Percentiles rank a stretch among this genome's conserved stretches.
phyloP scores from a whole-genome alignment of 768 basidiomycete genomes.

The Macrolepiota dolichaula region DNA sequence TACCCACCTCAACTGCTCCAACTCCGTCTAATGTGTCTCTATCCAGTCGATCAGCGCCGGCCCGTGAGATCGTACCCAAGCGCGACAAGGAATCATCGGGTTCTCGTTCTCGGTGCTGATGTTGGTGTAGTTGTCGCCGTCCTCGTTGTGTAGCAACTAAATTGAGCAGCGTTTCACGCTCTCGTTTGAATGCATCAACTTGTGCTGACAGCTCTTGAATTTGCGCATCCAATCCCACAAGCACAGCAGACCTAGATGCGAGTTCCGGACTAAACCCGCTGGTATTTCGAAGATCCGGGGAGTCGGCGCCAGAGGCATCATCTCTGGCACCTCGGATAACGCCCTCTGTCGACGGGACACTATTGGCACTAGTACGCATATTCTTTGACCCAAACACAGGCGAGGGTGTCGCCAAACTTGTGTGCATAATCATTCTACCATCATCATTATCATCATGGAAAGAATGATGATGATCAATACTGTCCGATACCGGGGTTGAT shows the following conservation, averaged over 20 bases:
- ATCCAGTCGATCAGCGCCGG: constrained; percentile 2
- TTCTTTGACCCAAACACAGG: neutral
- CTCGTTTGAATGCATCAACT: constrained; percentile 33
- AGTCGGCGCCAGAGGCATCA: neutral
- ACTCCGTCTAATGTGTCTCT: neutral
- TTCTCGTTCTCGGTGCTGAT: neutral
- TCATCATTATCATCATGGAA: constrained; percentile 1
- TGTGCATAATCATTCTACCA: neutral
- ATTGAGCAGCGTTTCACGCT: constrained; percentile 22
- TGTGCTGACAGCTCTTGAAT: constrained; percentile 30
- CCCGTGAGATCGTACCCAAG: neutral
- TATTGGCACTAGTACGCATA: neutral
- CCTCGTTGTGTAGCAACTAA: constrained; percentile 2
- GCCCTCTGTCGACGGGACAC: neutral
- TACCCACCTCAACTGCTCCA: neutral
- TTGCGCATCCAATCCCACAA: constrained; percentile 28
- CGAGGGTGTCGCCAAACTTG: neutral
- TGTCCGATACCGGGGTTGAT: constrained; percentile 6
- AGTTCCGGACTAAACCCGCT: neutral
- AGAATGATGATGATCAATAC: constrained; percentile 4
- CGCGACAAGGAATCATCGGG: neutral
- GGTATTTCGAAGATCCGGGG: neutral
- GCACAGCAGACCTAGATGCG: neutral
- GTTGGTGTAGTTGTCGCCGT: neutral
- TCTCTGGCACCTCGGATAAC: neutral